A percentile compares a stretch with the other conserved stretches of the same genome.
Evolutionary conservation across 2,329 filamentous ascomycete species (phyloP).

Genomic region (Epicoccum sorghinum): DNA sequence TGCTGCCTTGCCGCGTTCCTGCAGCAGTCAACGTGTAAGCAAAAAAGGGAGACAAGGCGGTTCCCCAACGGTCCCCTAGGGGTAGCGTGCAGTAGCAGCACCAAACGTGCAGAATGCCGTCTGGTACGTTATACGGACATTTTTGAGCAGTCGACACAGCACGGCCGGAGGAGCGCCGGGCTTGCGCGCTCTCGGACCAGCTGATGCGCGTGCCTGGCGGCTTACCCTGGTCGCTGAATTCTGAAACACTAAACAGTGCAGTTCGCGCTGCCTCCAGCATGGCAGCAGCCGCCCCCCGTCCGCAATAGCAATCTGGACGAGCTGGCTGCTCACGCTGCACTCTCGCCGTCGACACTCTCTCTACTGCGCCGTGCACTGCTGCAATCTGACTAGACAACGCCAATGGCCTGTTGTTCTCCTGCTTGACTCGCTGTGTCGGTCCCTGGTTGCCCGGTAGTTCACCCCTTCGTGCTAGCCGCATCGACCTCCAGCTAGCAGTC

Average conservation of each 20-base stretch:
- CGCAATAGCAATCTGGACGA: conserved; percentile 9
- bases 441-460: background rate
- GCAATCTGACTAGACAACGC: conserved; percentile 4
- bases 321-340: conserved; percentile 6
- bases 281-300: conserved; percentile 2
- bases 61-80: background rate
- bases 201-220: background rate
- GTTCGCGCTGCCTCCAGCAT: background rate
- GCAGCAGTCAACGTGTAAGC: conserved; percentile 1
- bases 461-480: conserved; percentile 7
- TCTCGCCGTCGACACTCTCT: background rate
- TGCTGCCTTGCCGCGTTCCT: background rate
- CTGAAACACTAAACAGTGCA: conserved; percentile 15
- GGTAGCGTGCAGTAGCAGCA: conserved; percentile 9
- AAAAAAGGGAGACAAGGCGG: background rate
- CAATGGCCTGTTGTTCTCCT: conserved; percentile 18
- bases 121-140: background rate
- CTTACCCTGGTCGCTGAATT: background rate
- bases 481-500: background rate
- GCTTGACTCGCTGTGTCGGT: conserved; percentile 18
- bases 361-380: conserved; percentile 9
- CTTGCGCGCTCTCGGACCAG: background rate
- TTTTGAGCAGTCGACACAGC: background rate
- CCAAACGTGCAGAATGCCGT: conserved; percentile 1
- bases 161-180: conserved; percentile 7